Percentiles rank a stretch among this genome's conserved stretches.
Evolutionary conservation across 768 basidiomycete species (phyloP).

Genomic region (Tremella yokohamensis): DNA sequence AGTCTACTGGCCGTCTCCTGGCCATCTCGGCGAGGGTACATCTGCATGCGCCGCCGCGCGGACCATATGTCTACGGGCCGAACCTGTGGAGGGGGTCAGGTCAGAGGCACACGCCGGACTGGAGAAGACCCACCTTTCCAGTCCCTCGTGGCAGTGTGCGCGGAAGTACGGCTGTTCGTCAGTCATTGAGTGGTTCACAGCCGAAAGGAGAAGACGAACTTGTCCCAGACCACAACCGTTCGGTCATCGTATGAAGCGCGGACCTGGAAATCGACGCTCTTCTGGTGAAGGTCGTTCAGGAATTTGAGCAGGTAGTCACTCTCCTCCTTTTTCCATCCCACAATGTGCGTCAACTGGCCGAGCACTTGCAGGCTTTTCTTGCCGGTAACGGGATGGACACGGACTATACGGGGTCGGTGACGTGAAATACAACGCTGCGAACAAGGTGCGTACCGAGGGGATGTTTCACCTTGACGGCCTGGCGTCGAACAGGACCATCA

Average conservation of each 20-base stretch:
- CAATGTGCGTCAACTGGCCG: not conserved
- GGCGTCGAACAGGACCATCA: conserved; percentile 50
- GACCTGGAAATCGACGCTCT: conserved; percentile 40
- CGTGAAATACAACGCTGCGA: too few species aligned
- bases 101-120: too few species aligned
- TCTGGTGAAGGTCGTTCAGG: conserved; percentile 15
- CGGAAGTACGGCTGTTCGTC: too few species aligned
- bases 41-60: too few species aligned
- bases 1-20: too few species aligned
- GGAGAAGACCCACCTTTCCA: too few species aligned
- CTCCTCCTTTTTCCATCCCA: conserved; percentile 20
- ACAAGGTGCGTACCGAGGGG: not conserved
- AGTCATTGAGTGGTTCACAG: too few species aligned
- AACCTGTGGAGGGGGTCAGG: too few species aligned
- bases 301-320: conserved; percentile 13
- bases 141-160: too few species aligned
- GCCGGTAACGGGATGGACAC: conserved; percentile 62
- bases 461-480: not conserved
- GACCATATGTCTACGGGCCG: too few species aligned
- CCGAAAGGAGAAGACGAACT: conserved; percentile 19
- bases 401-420: conserved; percentile 49
- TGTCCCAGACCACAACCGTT: conserved; percentile 61
- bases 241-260: conserved; percentile 58
- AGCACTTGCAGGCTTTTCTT: conserved; percentile 61
- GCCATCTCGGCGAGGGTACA: too few species aligned